Base-by-base conservation (phyloP, 164 flowering plant genomes). In the Vitis labrusca region DNA sequence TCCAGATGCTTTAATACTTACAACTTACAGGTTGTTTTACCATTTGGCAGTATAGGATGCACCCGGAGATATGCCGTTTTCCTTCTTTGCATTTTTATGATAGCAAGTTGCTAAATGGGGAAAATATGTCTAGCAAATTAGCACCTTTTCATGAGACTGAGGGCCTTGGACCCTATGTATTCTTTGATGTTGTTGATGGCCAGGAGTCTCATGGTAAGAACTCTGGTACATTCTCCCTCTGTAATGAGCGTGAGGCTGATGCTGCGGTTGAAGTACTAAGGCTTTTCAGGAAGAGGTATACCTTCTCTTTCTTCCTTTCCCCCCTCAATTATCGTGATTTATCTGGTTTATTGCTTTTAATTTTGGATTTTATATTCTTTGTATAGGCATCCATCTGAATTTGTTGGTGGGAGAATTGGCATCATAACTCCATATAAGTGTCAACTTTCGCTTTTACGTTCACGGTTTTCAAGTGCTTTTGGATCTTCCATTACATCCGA, bases 21-120 rank as follows among this genome's bases (percentile, higher is more conserved):
- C 8, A 6, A 27, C 50, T 56, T 44, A 37, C 23, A 44, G 56
- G 61, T 73, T 37, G 44, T 37, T 54, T n/a, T 58, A 44, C 17
- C n/a, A 60, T 65, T 64, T 63, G 8, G 65, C 98, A 96, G 97
- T 93, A 96, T 76, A 85, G 99, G 81, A 96, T 96, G 99, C 97
- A 93, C 65, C 98, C 99, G n/a, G 97, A 92, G 81, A 96, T 96
- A 66, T 85, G 92, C 68, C 83, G 63, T 30, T 96, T 96, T 77
- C 99, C 99, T 55, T 93, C 99, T 63, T 59, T 74, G 63, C 97
- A 93, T 79, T 93, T 96, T 74, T 96, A 92, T 78, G 97, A 96
- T 50, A 74, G 84, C 66, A 91, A 89, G 79, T 74, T 96, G 73
- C 76, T 88, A 15, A 88, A 93, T 82, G 98, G 99, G 9, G 83